Evolutionary conservation across 1,139 yeast genomes (phyloP), one percentile per base, ranked within the genome.

Genomic region (Candida sp.): DNA sequence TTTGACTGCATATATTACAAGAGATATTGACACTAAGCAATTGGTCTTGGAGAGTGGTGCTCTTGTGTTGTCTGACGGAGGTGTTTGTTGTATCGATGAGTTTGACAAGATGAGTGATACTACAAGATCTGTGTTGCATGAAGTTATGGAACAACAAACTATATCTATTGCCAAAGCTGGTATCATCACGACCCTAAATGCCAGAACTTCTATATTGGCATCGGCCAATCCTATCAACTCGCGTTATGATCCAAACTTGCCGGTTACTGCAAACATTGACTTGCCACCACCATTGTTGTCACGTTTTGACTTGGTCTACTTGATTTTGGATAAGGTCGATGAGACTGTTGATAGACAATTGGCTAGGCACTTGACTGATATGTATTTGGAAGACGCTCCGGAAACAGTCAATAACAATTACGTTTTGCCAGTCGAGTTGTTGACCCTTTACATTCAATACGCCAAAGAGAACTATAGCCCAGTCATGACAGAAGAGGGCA

Each of bases 131-230:
- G 98, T 94, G 12, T 76, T 94, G 53, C 99, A 94, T 69, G 99
- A 94, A 79, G 99, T 96, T 25, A 94, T 94, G 99, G 99, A 94
- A 76, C 99, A 94, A 69, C 99, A 94, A 69, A 94, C 99, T 0
- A 94, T 94, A 43, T 92, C 98, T 9, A 91, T 94, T 62, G 99
- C 99, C 41, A 94, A 94, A 66, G 99, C 99, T 0, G 99, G 99
- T 52, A 94, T 94, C 63, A 94, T 93, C 64, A 94, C 99, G 9
- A 94, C 99, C 0, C 78, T 94, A 55, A 94, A 94, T 71, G 99
- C 99, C 1, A 82, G 99, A 70, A 93, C 98, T 0, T 92, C 98
- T 0, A 89, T 94, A 58, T 78, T 94, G 57, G 99, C 99, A 0
- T 90, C 97, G 35, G 99, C 99, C 1, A 94, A 94, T 69, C 99